A percentile compares a stretch with the other conserved stretches of the same genome.
Evolutionary conservation across 805 yeast species (phyloP).

Genomic region (Osmozyma mogii): DNA sequence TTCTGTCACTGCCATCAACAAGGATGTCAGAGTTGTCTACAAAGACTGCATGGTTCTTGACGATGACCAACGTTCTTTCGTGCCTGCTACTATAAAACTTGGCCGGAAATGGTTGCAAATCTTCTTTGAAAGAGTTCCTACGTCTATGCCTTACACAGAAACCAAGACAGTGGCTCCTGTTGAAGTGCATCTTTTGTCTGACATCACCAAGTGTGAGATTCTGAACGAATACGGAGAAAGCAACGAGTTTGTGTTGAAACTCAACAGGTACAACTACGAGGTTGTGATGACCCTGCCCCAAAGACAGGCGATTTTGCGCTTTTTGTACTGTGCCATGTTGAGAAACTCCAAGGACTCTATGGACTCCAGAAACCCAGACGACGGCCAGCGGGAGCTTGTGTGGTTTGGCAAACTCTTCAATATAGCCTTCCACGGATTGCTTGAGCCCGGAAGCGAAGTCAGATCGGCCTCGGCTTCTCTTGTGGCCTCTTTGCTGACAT

Average conservation of each 20-base stretch:
- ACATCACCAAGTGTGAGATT: constrained; percentile 29
- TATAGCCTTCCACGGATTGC: constrained; percentile 59
- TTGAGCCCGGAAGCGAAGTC: constrained; percentile 51
- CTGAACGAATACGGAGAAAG: constrained; percentile 15
- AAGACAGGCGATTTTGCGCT: constrained; percentile 56
- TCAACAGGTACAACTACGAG: constrained; percentile 17
- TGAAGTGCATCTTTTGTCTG: constrained; percentile 25
- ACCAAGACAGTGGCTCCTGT: constrained; percentile 27
- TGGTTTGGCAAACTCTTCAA: constrained; percentile 57
- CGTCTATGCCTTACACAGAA: constrained; percentile 13
- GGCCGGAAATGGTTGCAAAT: constrained; percentile 67
- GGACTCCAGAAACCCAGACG: constrained; percentile 5
- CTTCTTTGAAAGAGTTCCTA: constrained; percentile 13
- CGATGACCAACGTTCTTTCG: constrained; percentile 23
- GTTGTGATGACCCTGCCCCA: constrained; percentile 27
- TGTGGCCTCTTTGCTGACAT: constrained; percentile 51
- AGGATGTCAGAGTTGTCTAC: constrained; percentile 31
- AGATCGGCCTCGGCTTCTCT: constrained; percentile 57
- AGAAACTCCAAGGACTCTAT: constrained; percentile 32
- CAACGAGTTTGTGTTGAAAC: constrained; percentile 29
- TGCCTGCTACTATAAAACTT: constrained; percentile 56
- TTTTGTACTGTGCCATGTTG: constrained; percentile 60
- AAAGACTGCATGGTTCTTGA: constrained; percentile 15
- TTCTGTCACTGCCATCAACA: constrained; percentile 23
- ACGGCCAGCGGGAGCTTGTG: constrained; percentile 14